Conservation (phyloP, 306 rosid species). For the Cicer arietinum region DNA sequence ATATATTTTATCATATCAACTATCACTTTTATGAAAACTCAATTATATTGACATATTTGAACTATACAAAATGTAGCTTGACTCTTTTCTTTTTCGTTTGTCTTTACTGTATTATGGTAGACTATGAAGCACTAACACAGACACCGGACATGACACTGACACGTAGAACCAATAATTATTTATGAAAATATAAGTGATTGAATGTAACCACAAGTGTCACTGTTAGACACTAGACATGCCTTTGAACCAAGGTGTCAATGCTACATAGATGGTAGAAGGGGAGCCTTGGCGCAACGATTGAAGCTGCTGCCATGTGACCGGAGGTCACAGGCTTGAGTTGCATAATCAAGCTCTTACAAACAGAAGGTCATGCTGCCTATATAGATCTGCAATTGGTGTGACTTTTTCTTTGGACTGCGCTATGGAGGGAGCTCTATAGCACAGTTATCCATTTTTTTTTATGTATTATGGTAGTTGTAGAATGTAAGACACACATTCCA, state of each 20-base stretch:
- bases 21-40: conserved; percentile 26
- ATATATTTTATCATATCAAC: conserved; percentile 16
- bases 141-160: too few species aligned
- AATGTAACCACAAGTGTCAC: too few species aligned
- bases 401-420: not conserved
- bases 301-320: not conserved
- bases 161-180: too few species aligned
- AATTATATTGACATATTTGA: conserved; percentile 17
- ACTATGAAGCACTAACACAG: too few species aligned
- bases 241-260: too few species aligned
- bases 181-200: too few species aligned
- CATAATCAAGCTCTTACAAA: not conserved
- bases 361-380: not conserved
- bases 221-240: too few species aligned
- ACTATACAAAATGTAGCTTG: conserved; percentile 15
- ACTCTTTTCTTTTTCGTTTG: not conserved
- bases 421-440: not conserved
- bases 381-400: not conserved
- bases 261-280: not conserved
- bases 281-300: not conserved
- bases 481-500: conserved; percentile 46
- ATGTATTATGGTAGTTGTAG: not conserved
- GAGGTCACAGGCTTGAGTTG: not conserved
- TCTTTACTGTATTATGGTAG: conserved; percentile 5
- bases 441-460: not conserved